phyloP scores from a whole-genome alignment of 2,329 filamentous ascomycete species.

The Aspergillus persii region DNA sequence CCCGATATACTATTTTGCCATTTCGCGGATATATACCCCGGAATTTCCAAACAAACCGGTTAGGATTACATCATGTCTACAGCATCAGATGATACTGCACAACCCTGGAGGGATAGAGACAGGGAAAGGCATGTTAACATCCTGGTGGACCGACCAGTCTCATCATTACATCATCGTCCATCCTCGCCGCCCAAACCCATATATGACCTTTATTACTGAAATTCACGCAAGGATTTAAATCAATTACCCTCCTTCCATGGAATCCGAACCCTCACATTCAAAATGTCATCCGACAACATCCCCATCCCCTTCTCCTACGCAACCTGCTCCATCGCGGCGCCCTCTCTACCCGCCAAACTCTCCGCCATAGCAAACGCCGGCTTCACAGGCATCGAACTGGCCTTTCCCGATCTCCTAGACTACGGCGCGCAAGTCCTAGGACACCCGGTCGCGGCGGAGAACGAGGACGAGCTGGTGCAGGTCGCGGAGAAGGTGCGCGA shows the following conservation, averaged over 20 bases:
- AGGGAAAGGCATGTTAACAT: neutral
- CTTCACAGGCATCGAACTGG: constrained; percentile 68
- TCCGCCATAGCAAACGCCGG: constrained; percentile 40
- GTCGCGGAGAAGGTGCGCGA: constrained; percentile 56
- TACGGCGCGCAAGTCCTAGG: constrained; percentile 57
- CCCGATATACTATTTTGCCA: too few relatives aligned
- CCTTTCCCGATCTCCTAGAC: constrained; percentile 68
- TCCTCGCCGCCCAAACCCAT: too few relatives aligned
- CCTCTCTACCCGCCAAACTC: constrained; percentile 40
- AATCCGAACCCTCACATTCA: too few relatives aligned
- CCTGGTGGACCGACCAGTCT: neutral
- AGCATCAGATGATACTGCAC: too few relatives aligned
- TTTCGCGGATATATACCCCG: neutral
- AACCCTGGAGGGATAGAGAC: too few relatives aligned
- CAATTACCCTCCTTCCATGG: too few relatives aligned
- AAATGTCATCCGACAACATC: constrained; percentile 1
- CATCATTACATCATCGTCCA: constrained; percentile 15
- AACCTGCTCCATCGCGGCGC: constrained; percentile 41
- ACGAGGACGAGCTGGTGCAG: constrained; percentile 58
- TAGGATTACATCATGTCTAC: neutral
- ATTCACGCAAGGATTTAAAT: too few relatives aligned
- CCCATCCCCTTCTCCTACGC: constrained; percentile 40
- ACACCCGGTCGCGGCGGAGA: constrained; percentile 53
- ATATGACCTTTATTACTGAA: too few relatives aligned
- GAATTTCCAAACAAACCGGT: neutral